phyloP scores from a whole-genome alignment of 2,329 filamentous ascomycete species.

The Aureobasidium subglaciale region DNA sequence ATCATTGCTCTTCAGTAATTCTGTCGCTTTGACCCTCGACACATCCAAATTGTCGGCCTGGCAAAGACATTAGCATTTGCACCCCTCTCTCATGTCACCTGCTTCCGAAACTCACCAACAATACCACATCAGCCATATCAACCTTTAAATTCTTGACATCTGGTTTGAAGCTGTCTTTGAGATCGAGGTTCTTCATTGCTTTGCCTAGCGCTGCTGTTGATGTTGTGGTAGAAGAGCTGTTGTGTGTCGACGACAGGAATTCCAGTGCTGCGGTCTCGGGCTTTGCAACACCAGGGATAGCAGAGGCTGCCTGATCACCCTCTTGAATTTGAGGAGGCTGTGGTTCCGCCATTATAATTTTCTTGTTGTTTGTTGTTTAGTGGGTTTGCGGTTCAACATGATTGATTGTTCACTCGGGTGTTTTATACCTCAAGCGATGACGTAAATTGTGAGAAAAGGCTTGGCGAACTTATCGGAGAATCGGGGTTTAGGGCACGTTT shows the following conservation, averaged over 20 bases:
- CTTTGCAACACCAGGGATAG: constrained; percentile 55
- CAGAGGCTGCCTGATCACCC: constrained; percentile 53
- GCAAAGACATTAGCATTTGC: constrained; percentile 16
- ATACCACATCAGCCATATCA: constrained; percentile 60
- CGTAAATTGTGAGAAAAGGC: neutral
- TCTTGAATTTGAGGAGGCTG: constrained; percentile 54
- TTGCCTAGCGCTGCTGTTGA: constrained; percentile 64
- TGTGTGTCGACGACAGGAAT: constrained; percentile 55
- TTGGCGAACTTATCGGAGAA: neutral
- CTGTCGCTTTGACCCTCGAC: constrained; percentile 63
- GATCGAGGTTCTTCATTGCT: constrained; percentile 59
- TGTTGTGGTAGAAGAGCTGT: constrained; percentile 47
- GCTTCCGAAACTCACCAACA: constrained; percentile 53
- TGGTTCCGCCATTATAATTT: constrained; percentile 50
- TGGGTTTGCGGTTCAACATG: neutral
- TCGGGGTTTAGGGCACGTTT: too few species aligned
- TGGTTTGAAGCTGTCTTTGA: too few species aligned
- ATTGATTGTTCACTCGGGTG: neutral
- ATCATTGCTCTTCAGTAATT: constrained; percentile 64
- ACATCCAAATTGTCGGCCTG: constrained; percentile 67
- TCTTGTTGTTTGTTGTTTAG: neutral
- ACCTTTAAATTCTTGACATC: constrained; percentile 55
- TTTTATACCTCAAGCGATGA: neutral
- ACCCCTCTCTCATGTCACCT: too few species aligned
- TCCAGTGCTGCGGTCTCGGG: constrained; percentile 69